These are phyloP conservation scores for Scedosporium dehoogii DNA, from an alignment of 2,329 filamentous ascomycete species.

Conservation along the genomic window DNA sequence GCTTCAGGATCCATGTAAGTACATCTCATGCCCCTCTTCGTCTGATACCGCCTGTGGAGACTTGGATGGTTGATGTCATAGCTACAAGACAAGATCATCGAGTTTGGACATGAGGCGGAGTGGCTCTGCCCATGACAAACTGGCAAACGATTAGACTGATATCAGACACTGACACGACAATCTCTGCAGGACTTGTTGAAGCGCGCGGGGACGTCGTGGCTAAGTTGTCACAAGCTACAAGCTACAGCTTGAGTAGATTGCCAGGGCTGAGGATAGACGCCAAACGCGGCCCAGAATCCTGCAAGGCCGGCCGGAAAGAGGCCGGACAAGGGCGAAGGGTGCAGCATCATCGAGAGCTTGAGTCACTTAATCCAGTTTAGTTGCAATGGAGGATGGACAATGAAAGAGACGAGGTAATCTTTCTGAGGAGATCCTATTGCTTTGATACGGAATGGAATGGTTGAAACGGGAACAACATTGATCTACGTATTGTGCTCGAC, in stretches of 20 bases:
- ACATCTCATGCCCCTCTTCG: neutral
- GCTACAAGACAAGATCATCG: neutral
- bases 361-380: neutral
- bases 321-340: neutral
- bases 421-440: neutral
- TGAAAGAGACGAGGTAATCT: neutral
- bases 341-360: neutral
- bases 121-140: neutral
- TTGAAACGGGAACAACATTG: too few relatives aligned
- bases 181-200: neutral
- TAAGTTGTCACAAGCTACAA: neutral
- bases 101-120: neutral
- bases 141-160: neutral
- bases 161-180: neutral
- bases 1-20: too few relatives aligned
- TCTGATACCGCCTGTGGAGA: neutral
- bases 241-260: neutral
- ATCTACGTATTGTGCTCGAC: too few relatives aligned
- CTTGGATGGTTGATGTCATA: neutral
- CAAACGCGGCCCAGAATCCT: neutral
- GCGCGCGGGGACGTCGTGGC: neutral
- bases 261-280: neutral
- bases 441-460: too few relatives aligned
- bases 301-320: neutral
- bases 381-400: neutral